Evolutionary conservation across 192 early-diverging fungal species (phyloP).

Genomic region (Bifiguratus adelaidae): DNA sequence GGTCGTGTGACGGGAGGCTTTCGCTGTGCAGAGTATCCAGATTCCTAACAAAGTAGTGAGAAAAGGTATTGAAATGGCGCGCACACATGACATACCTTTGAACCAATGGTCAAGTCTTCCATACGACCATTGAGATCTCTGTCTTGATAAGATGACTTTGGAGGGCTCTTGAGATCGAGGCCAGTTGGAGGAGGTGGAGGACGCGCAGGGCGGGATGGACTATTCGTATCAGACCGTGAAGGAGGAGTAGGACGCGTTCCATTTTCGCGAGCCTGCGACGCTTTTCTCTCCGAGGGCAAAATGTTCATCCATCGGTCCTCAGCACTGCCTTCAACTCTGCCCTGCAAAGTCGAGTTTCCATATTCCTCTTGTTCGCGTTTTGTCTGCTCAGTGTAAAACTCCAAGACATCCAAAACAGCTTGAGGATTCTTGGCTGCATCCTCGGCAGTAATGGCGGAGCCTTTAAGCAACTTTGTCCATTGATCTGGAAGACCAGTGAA

Average conservation of each 20-base stretch:
- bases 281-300: conserved; percentile 26
- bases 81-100: no score
- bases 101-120: conserved; percentile 20
- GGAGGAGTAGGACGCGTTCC: conserved; percentile 15
- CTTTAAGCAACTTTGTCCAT: conserved; percentile 89
- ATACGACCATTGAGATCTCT: conserved; percentile 15
- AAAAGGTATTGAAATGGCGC: no score
- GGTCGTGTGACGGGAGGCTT: no score
- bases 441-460: conserved; percentile 91
- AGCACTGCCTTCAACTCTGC: conserved; percentile 15
- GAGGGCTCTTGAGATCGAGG: not conserved
- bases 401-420: conserved; percentile 93
- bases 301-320: conserved; percentile 52
- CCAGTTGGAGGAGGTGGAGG: conserved; percentile 12
- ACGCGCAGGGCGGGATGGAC: conserved; percentile 19
- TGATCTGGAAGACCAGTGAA: conserved; percentile 83
- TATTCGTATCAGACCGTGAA: conserved; percentile 14
- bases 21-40: no score
- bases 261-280: conserved; percentile 1
- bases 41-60: no score
- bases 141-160: no score
- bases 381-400: conserved; percentile 92
- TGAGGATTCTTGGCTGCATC: conserved; percentile 98
- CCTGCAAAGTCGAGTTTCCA: conserved; percentile 23
- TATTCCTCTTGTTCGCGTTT: conserved; percentile 42